Evolutionary conservation across 805 yeast genomes (phyloP).

Genomic region (Yamadazyma insecticola): DNA sequence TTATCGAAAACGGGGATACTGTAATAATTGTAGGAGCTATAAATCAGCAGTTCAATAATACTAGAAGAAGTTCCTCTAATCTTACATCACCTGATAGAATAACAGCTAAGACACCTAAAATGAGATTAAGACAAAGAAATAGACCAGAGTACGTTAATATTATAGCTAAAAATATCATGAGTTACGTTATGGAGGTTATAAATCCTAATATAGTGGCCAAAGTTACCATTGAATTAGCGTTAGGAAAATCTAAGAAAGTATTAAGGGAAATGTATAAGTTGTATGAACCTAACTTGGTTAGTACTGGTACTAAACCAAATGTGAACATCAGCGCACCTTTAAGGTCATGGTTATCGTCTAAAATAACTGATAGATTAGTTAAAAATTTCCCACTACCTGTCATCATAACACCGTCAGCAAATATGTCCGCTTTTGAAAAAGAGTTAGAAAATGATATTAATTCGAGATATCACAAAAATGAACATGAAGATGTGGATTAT

Average conservation of each 20-base stretch:
- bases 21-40: slow-evolving; percentile 59
- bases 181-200: slow-evolving; percentile 44
- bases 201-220: slow-evolving; percentile 44
- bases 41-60: too few species aligned
- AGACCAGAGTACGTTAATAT: slow-evolving; percentile 45
- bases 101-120: slow-evolving; percentile 19
- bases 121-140: slow-evolving; percentile 33
- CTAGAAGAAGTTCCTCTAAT: slow-evolving; percentile 11
- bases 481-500: background rate
- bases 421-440: slow-evolving; percentile 50
- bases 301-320: slow-evolving; percentile 47
- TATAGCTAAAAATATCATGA: slow-evolving; percentile 48
- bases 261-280: slow-evolving; percentile 56
- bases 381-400: slow-evolving; percentile 62
- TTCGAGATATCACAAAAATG: slow-evolving; percentile 1
- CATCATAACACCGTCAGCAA: slow-evolving; percentile 60
- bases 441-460: slow-evolving; percentile 33
- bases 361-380: slow-evolving; percentile 60
- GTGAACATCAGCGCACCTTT: slow-evolving; percentile 42
- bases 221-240: slow-evolving; percentile 56
- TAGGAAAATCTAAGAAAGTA: slow-evolving; percentile 53
- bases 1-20: slow-evolving; percentile 63
- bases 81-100: slow-evolving; percentile 14
- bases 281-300: slow-evolving; percentile 57
- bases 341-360: slow-evolving; percentile 56